Percentiles rank a stretch among this genome's conserved stretches.
Conservation (phyloP, 495 filamentous ascomycete genomes). For the Tuber calosporum region DNA sequence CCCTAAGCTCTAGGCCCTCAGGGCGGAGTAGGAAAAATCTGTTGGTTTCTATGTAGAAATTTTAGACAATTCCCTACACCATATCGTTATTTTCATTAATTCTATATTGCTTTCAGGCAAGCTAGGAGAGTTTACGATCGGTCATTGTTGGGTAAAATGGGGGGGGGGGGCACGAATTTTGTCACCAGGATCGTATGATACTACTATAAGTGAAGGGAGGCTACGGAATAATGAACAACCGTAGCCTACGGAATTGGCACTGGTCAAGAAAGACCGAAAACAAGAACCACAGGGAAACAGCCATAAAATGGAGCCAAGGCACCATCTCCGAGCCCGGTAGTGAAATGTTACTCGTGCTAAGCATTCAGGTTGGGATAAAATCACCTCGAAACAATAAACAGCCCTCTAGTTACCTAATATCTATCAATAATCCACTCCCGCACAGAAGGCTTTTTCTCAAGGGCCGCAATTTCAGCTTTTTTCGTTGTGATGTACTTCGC, state of each 20-base stretch:
- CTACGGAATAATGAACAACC: neutral
- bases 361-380: neutral
- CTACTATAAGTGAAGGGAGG: neutral
- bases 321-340: neutral
- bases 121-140: too few relatives aligned
- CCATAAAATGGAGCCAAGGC: neutral
- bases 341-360: neutral
- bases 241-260: neutral
- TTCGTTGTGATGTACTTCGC: conserved; percentile 57
- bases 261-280: neutral
- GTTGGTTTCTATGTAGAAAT: too few relatives aligned
- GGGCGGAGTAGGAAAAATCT: too few relatives aligned
- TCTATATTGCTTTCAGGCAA: too few relatives aligned
- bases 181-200: too few relatives aligned
- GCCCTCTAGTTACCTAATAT: conserved; percentile 43
- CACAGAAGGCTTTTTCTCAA: conserved; percentile 45
- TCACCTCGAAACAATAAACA: conserved; percentile 14
- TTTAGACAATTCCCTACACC: too few relatives aligned
- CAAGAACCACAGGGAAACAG: neutral
- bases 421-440: conserved; percentile 58
- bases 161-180: too few relatives aligned
- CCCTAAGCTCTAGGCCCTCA: too few relatives aligned
- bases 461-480: conserved; percentile 49
- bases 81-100: too few relatives aligned
- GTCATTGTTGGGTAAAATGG: too few relatives aligned